Conservation (phyloP, 2,329 filamentous ascomycete genomes). For the Ophioceras dolichostomum region DNA sequence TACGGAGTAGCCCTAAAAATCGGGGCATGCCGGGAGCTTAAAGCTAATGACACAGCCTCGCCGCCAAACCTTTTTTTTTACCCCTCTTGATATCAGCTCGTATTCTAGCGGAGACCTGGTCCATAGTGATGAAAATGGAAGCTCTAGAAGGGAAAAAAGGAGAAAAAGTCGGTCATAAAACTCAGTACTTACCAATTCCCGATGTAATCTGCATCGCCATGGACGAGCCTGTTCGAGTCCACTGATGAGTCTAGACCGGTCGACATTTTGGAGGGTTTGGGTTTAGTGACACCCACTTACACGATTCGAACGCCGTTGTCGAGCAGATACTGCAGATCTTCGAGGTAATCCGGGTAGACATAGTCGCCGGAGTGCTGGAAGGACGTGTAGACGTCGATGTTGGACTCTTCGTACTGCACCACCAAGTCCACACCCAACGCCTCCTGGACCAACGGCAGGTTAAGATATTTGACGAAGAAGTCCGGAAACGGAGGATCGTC, state of each 20-base stretch:
- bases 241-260: no score
- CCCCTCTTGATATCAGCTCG: background rate
- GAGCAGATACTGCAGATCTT: constrained; percentile 27
- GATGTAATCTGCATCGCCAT: constrained; percentile 33
- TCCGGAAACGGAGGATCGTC: constrained; percentile 41
- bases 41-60: constrained; percentile 45
- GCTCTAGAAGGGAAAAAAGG: background rate
- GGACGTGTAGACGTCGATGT: constrained; percentile 11
- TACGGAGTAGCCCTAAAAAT: constrained; percentile 51
- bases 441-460: constrained; percentile 37
- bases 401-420: constrained; percentile 25
- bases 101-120: no score
- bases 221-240: constrained; percentile 46
- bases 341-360: constrained; percentile 26
- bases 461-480: constrained; percentile 45
- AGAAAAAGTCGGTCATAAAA: background rate
- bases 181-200: constrained; percentile 35
- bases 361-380: constrained; percentile 26
- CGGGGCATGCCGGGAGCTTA: constrained; percentile 22
- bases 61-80: constrained; percentile 33
- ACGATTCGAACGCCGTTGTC: constrained; percentile 41
- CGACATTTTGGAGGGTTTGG: no score
- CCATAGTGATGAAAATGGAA: no score
- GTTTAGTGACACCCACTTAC: no score
- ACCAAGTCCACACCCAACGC: constrained; percentile 32